Conservation (phyloP, 768 basidiomycete species). For the Terana coerulea region DNA sequence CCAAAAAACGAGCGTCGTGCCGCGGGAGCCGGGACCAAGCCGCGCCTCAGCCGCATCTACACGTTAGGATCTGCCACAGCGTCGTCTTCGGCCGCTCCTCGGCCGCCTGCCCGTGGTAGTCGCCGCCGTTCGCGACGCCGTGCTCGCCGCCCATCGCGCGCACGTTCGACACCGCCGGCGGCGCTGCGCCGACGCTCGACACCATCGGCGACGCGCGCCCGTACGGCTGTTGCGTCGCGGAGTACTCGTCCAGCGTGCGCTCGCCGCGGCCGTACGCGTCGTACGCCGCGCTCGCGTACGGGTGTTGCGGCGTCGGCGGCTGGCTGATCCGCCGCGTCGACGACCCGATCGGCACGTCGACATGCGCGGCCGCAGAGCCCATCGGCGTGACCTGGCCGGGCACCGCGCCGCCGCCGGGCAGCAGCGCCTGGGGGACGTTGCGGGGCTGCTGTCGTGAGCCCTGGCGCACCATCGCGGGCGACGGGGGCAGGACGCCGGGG, state of each 20-base stretch:
- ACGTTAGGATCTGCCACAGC: slow-evolving; percentile 70
- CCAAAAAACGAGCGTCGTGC: neutral
- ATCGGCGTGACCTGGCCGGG: slow-evolving; percentile 65
- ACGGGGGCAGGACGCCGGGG: slow-evolving; percentile 59
- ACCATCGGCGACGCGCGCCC: slow-evolving; percentile 85
- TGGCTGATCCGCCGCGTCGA: slow-evolving; percentile 42
- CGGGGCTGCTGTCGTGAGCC: slow-evolving; percentile 61
- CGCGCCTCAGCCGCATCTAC: slow-evolving; percentile 59
- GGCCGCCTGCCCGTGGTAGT: slow-evolving; percentile 52
- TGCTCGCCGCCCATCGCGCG: slow-evolving; percentile 68
- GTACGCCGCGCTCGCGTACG: slow-evolving; percentile 67
- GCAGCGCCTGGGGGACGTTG: slow-evolving; percentile 56
- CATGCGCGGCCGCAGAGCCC: slow-evolving; percentile 71
- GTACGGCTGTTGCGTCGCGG: slow-evolving; percentile 53
- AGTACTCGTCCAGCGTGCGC: slow-evolving; percentile 49
- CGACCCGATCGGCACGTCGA: slow-evolving; percentile 63
- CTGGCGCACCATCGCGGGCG: slow-evolving; percentile 74
- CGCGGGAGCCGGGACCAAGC: slow-evolving; percentile 17
- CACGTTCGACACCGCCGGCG: slow-evolving; percentile 69
- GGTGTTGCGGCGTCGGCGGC: slow-evolving; percentile 51
- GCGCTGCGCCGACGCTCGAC: slow-evolving; percentile 60
- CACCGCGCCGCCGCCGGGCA: slow-evolving; percentile 44
- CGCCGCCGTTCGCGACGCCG: slow-evolving; percentile 59
- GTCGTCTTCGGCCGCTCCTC: slow-evolving; percentile 51
- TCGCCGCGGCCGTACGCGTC: slow-evolving; percentile 43